Conservation (phyloP, 805 yeast species). For the Pichia phayaonensis region DNA sequence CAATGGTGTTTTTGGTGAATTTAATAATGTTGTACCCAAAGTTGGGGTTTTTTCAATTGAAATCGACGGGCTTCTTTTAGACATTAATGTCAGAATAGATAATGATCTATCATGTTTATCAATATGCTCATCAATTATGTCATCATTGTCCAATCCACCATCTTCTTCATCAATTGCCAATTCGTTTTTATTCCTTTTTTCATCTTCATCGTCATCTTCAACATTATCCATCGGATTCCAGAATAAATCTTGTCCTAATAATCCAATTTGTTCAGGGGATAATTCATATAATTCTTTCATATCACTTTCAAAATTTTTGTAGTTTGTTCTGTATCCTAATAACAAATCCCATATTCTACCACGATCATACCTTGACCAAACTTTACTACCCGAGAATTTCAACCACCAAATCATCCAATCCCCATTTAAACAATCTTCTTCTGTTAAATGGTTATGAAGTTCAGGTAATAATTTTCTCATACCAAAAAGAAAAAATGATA, state of each 20-base stretch:
- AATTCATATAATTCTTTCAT: constrained; percentile 17
- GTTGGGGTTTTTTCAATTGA: constrained; percentile 25
- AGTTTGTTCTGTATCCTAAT: constrained; percentile 62
- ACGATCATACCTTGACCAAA: constrained; percentile 71
- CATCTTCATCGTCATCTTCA: not conserved
- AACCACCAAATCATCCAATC: constrained; percentile 96
- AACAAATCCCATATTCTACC: constrained; percentile 87
- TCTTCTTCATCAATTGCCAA: constrained; percentile 4
- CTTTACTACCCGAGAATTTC: constrained; percentile 82
- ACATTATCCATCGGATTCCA: constrained; percentile 39
- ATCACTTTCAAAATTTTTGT: constrained; percentile 19
- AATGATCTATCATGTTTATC: constrained; percentile 21
- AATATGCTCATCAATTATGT: not conserved
- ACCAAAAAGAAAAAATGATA: constrained; percentile 58
- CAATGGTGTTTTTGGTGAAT: constrained; percentile 11
- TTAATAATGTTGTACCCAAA: constrained; percentile 15
- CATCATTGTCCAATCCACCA: constrained; percentile 1
- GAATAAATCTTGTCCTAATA: constrained; percentile 53
- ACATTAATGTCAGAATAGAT: constrained; percentile 24
- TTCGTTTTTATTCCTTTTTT: not conserved
- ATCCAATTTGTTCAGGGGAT: constrained; percentile 16
- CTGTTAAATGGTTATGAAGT: constrained; percentile 63
- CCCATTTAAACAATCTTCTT: constrained; percentile 72
- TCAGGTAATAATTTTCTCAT: constrained; percentile 65
- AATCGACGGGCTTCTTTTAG: constrained; percentile 16